A percentile compares a stretch with the other conserved stretches of the same genome.
Evolutionary conservation across 2,329 filamentous ascomycete species (phyloP).

Genomic region (Nigrospora oryzae): DNA sequence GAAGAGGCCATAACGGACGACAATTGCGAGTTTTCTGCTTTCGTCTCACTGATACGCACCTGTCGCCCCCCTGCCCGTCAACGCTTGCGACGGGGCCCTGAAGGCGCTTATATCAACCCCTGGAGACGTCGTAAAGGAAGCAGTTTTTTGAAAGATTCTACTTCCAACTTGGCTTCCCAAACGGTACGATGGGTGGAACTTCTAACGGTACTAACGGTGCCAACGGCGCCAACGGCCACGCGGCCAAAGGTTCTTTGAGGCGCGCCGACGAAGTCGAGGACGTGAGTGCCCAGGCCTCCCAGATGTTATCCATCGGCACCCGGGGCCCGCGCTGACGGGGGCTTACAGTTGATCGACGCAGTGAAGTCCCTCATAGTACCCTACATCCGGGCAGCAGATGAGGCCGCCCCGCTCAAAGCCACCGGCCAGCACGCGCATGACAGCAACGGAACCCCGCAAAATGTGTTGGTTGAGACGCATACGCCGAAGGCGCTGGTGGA

Average conservation of each 20-base stretch:
- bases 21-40: too few species aligned
- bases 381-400: conserved; percentile 64
- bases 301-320: too few species aligned
- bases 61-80: too few species aligned
- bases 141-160: too few species aligned
- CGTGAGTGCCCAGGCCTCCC: conserved; percentile 21
- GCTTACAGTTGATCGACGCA: conserved; percentile 54
- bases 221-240: not conserved
- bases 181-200: not conserved
- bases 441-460: conserved; percentile 31
- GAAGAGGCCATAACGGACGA: not conserved
- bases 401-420: conserved; percentile 43
- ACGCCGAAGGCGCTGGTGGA: conserved; percentile 48
- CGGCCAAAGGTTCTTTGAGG: conserved; percentile 11
- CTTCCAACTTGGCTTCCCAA: too few species aligned
- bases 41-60: too few species aligned
- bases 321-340: not conserved
- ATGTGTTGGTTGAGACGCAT: conserved; percentile 56
- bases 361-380: conserved; percentile 61
- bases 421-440: conserved; percentile 38
- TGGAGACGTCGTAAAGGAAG: too few species aligned
- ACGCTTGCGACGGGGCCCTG: too few species aligned
- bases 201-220: not conserved
- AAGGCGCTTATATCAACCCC: too few species aligned
- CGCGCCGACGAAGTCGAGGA: conserved; percentile 37